Conservation (phyloP, 1,284 basidiomycete genomes). For the Chalciporus sp. region DNA sequence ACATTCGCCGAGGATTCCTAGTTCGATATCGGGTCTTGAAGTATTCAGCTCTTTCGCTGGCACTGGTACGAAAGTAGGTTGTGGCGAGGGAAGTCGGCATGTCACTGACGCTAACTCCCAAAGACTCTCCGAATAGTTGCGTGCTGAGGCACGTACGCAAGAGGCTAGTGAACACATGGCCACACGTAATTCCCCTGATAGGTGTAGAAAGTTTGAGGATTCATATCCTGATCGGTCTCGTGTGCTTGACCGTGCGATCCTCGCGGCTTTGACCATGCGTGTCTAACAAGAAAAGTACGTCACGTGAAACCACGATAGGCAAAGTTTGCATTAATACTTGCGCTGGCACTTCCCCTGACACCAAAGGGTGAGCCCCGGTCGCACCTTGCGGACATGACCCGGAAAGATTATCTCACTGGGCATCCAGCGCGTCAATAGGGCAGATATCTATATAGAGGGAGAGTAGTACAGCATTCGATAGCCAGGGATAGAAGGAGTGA, state of each 20-base stretch:
- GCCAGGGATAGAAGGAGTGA: slow-evolving; percentile 31
- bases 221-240: slow-evolving; percentile 12
- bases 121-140: not conserved
- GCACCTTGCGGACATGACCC: slow-evolving; percentile 25
- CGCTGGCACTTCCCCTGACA: slow-evolving; percentile 4
- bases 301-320: slow-evolving; percentile 15
- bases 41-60: slow-evolving; percentile 11
- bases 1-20: slow-evolving; percentile 10
- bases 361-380: slow-evolving; percentile 16
- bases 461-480: slow-evolving; percentile 33
- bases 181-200: slow-evolving; percentile 19
- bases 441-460: slow-evolving; percentile 36
- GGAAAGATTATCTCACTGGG: slow-evolving; percentile 17
- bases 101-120: slow-evolving; percentile 1
- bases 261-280: slow-evolving; percentile 7
- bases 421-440: slow-evolving; percentile 24
- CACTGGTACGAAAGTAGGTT: not conserved
- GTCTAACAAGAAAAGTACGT: slow-evolving; percentile 8
- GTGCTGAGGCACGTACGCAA: not conserved
- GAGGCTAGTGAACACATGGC: slow-evolving; percentile 15
- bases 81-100: not conserved
- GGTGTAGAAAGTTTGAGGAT: not conserved
- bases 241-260: slow-evolving; percentile 9
- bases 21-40: slow-evolving; percentile 1
- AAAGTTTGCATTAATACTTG: not conserved